Conservation (phyloP, 192 early-diverging fungal genomes). For the Podila clonocystis region DNA sequence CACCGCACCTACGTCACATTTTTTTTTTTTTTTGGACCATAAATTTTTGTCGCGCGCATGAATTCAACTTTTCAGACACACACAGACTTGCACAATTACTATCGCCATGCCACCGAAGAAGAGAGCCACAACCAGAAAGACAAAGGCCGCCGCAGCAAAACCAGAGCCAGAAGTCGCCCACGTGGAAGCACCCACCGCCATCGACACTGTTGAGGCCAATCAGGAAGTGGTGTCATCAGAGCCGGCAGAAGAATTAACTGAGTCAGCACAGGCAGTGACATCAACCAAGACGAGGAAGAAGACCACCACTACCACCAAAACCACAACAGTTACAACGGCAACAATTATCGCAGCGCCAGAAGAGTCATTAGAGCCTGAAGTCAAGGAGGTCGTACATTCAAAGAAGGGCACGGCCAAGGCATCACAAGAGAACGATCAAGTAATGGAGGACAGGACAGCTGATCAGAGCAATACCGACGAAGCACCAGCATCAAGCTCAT, state of each 20-base stretch:
- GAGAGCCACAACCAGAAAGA: constrained; percentile 23
- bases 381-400: background rate
- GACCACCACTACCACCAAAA: background rate
- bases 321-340: background rate
- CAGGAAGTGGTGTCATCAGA: background rate
- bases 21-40: background rate
- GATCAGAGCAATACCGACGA: constrained; percentile 2
- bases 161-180: background rate
- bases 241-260: background rate
- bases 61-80: background rate
- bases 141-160: constrained; percentile 9
- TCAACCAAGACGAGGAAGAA: background rate
- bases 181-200: constrained; percentile 5
- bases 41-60: background rate
- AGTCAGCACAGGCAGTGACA: constrained; percentile 5
- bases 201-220: constrained; percentile 2
- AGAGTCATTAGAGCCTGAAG: background rate
- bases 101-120: constrained; percentile 36
- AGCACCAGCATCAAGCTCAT: background rate
- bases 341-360: background rate
- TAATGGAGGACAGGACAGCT: background rate
- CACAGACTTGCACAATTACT: background rate
- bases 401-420: too few species aligned
- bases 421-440: constrained; percentile 2
- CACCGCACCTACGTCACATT: background rate